A percentile compares a stretch with the other conserved stretches of the same genome.
These are phyloP conservation scores for Hygrophoropsis aurantiaca DNA, from an alignment of 768 basidiomycete species.

Conservation along the genomic window DNA sequence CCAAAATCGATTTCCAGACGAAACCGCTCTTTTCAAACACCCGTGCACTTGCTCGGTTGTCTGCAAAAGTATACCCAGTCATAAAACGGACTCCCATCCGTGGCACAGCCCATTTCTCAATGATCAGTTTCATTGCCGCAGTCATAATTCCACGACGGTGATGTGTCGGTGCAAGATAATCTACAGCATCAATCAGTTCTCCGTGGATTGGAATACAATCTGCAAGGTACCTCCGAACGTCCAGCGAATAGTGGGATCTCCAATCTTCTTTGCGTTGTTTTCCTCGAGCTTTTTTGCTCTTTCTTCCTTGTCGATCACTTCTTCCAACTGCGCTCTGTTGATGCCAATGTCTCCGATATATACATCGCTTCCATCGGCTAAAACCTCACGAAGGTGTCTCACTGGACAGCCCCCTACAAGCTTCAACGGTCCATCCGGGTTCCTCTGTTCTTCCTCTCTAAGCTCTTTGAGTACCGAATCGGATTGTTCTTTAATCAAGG, in stretches of 20 bases:
- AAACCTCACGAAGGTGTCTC: constrained; percentile 49
- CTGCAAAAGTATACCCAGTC: constrained; percentile 43
- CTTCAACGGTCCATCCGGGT: constrained; percentile 24
- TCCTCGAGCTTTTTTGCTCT: constrained; percentile 32
- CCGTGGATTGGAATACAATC: background rate
- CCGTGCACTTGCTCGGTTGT: constrained; percentile 58
- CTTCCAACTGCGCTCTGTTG: constrained; percentile 23
- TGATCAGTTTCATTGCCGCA: constrained; percentile 52
- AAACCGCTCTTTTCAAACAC: constrained; percentile 74
- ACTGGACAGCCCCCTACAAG: constrained; percentile 50
- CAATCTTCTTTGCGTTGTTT: constrained; percentile 42
- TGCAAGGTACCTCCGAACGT: constrained; percentile 52
- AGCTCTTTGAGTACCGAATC: constrained; percentile 19
- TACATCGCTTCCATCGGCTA: constrained; percentile 52
- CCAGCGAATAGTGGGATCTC: constrained; percentile 61
- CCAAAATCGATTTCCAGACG: constrained; percentile 34
- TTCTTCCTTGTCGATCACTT: constrained; percentile 36
- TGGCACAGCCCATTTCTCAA: constrained; percentile 62
- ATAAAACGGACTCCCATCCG: constrained; percentile 58
- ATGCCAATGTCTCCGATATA: constrained; percentile 46
- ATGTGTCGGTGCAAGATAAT: constrained; percentile 58
- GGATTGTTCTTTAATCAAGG: constrained; percentile 15
- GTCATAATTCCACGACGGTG: constrained; percentile 76
- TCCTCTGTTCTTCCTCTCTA: constrained; percentile 12
- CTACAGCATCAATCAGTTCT: constrained; percentile 31